phyloP scores from a whole-genome alignment of 768 basidiomycete species.

The Termitomyces sp. region DNA sequence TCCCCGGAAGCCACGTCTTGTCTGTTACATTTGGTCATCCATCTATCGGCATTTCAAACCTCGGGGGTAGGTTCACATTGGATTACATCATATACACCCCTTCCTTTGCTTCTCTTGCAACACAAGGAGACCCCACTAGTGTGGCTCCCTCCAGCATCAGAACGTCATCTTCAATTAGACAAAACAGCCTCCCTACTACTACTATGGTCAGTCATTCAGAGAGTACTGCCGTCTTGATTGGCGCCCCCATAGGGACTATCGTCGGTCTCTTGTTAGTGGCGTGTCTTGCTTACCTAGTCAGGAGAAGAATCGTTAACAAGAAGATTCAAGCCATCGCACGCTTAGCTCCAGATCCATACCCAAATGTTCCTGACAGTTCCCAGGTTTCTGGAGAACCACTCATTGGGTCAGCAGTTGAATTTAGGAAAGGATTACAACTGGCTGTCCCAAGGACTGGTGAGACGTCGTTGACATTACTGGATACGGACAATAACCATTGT shows the following conservation, averaged over 20 bases:
- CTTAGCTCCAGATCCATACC: not conserved
- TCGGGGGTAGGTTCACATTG: not conserved
- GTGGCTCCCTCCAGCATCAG: not conserved
- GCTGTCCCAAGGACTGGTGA: not conserved
- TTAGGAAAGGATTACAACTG: not conserved
- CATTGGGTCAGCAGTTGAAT: not conserved
- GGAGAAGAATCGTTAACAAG: not conserved
- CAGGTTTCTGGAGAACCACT: not conserved
- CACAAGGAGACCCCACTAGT: not conserved
- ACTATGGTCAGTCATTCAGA: not conserved
- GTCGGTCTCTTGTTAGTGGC: not conserved
- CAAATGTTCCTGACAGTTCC: not conserved
- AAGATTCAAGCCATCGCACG: not conserved
- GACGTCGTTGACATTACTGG: not conserved
- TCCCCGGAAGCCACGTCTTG: not conserved
- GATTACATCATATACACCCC: not conserved
- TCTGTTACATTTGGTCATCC: not conserved
- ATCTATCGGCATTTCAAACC: too few species aligned
- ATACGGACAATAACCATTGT: not conserved
- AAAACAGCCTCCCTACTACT: not conserved
- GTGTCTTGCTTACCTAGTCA: not conserved
- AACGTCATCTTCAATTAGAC: not conserved
- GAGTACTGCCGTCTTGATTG: not conserved
- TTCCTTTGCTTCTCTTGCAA: not conserved
- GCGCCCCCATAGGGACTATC: not conserved